Conservation (phyloP, 2,329 filamentous ascomycete genomes). For the Grosmannia huntii region DNA sequence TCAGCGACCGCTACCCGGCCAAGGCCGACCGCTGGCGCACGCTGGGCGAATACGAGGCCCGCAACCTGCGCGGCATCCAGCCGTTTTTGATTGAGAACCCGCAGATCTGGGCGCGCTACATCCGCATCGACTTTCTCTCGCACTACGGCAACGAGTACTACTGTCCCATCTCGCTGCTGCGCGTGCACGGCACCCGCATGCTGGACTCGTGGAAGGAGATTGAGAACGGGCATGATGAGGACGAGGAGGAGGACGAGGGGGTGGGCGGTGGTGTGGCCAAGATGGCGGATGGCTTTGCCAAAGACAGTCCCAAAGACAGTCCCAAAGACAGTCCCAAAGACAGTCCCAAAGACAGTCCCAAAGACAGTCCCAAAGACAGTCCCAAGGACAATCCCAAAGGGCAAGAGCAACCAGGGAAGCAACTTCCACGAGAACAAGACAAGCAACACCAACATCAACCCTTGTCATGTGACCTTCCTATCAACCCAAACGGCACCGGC, state of each 20-base stretch:
- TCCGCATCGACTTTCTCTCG: slow-evolving; percentile 80
- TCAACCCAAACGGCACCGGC: background rate
- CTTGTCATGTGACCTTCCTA: background rate
- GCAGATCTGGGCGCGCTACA: slow-evolving; percentile 87
- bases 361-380: slow-evolving; percentile 27
- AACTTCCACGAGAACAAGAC: slow-evolving; percentile 15
- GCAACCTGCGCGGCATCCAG: slow-evolving; percentile 87
- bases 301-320: slow-evolving; percentile 16
- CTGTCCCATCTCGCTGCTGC: slow-evolving; percentile 79
- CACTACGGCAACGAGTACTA: slow-evolving; percentile 97
- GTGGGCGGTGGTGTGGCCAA: too few relatives aligned
- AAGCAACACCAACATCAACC: background rate
- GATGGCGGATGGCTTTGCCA: too few relatives aligned
- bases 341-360: slow-evolving; percentile 4
- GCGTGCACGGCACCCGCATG: slow-evolving; percentile 93
- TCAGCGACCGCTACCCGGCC: slow-evolving; percentile 88
- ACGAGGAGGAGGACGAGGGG: slow-evolving; percentile 38
- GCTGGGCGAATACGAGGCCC: slow-evolving; percentile 76
- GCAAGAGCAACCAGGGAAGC: slow-evolving; percentile 1
- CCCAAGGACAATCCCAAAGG: slow-evolving; percentile 3
- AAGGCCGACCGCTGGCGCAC: slow-evolving; percentile 88
- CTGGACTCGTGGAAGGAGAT: slow-evolving; percentile 85
- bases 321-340: slow-evolving; percentile 8
- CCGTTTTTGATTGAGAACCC: slow-evolving; percentile 90
- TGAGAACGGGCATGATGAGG: slow-evolving; percentile 52